Conservation (phyloP, 805 yeast genomes). For the Candida pseudoglaebosa region DNA sequence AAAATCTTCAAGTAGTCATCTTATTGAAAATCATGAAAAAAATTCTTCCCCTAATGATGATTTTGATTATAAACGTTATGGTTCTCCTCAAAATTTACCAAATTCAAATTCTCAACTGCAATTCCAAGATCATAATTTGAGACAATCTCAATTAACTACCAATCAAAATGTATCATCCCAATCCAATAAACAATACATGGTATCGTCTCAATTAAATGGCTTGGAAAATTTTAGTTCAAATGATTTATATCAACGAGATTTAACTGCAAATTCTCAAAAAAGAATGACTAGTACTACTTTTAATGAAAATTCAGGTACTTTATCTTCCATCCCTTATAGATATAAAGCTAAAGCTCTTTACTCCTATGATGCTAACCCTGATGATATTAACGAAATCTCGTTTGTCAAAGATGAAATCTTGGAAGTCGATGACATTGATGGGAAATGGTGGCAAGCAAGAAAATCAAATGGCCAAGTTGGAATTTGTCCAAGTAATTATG, state of each 20-base stretch:
- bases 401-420: conserved; percentile 88
- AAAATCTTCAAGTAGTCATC: conserved; percentile 38
- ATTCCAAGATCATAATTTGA: conserved; percentile 30
- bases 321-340: conserved; percentile 53
- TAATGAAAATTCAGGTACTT: conserved; percentile 17
- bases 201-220: conserved; percentile 57
- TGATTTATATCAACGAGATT: conserved; percentile 30
- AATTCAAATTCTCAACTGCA: conserved; percentile 6
- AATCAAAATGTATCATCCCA: conserved; percentile 14
- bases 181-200: conserved; percentile 36
- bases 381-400: conserved; percentile 88
- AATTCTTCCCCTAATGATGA: conserved; percentile 20
- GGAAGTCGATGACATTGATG: conserved; percentile 87
- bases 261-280: conserved; percentile 19
- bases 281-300: conserved; percentile 20
- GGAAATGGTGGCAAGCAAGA: conserved; percentile 98
- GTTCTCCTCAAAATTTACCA: conserved; percentile 14
- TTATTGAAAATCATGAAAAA: conserved; percentile 17
- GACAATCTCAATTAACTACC: conserved; percentile 28
- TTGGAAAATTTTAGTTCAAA: conserved; percentile 50
- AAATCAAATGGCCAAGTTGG: conserved; percentile 89
- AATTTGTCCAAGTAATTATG: conserved; percentile 93
- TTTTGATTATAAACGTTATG: conserved; percentile 22
- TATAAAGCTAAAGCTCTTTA: conserved; percentile 85
- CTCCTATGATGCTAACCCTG: conserved; percentile 84